Base-by-base conservation (phyloP, 148 eudicot species). In the Camellia sinensis region DNA sequence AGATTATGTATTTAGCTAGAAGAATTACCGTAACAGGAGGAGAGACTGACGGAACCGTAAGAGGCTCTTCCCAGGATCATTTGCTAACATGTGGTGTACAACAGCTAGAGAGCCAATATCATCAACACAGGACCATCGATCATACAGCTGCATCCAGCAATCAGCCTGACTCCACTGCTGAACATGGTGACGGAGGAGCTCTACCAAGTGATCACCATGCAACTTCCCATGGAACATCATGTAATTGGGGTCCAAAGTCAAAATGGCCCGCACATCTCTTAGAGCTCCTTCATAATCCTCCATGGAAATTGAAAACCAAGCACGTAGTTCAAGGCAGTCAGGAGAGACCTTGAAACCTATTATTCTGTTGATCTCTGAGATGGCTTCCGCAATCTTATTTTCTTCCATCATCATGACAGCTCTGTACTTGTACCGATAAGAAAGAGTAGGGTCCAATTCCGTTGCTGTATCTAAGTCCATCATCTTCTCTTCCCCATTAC, bases 61-160 rank as follows among this genome's bases (percentile, higher is more conserved):
- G 77, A 93, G 91, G 88, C 95, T 92, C 82, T 92, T 93, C 64
- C 92, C 92, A 4, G 95, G 94, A 71, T 91, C 94, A 92, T 89
- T 90, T 82, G 88, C 86, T 75, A 93, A 77, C 97, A 93, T 93
- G 56, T 92, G 94, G 83, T 93, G 97, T 65, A 93, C 91, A 74
- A 93, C 94, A 80, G 95, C 95, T 67, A 93, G 82, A 70, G 97
- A 93, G 48, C 97, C 97, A 82, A 93, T 90, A 83, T 93, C 97
- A 88, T 93, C 97, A 57, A 93, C 95, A 80, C 87, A 89, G 7
- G 97, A 93, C 97, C 97, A 93, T 61, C 95, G 89, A 71, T 92
- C 95, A 83, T 91, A 90, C 67, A 93, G 81, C 75, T 93, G 97
- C 89, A 93, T 86, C 97, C 97, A 93, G 80, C 97, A 93, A 80